These are phyloP conservation scores for Gryganskiella cystojenkinii DNA, from an alignment of 192 early-diverging fungal genomes.

Conservation along the genomic window DNA sequence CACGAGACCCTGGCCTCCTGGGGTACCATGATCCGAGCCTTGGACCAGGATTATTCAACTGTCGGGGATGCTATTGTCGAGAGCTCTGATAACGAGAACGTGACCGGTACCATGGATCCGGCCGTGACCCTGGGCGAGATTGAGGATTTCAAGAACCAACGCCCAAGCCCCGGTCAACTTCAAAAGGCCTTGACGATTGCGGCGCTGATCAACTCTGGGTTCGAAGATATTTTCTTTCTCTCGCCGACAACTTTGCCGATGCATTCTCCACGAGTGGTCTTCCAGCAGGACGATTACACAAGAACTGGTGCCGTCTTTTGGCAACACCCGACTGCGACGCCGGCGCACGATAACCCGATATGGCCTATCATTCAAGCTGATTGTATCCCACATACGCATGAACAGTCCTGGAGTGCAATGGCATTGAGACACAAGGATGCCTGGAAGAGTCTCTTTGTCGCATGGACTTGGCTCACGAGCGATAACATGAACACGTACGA, in stretches of 20 bases:
- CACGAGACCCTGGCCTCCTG: conserved; percentile 20
- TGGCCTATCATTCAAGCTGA: conserved; percentile 38
- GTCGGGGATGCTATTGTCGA: conserved; percentile 23
- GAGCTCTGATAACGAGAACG: conserved; percentile 11
- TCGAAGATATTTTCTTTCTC: conserved; percentile 46
- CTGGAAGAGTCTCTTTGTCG: conserved; percentile 47
- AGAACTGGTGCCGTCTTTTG: conserved; percentile 39
- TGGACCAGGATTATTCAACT: conserved; percentile 31
- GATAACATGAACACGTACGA: conserved; percentile 11
- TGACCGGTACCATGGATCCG: neutral
- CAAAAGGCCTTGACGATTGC: conserved; percentile 41
- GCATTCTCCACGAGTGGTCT: conserved; percentile 26
- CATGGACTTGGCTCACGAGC: conserved; percentile 44
- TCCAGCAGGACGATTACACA: conserved; percentile 28
- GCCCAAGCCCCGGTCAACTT: conserved; percentile 6
- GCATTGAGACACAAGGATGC: conserved; percentile 40
- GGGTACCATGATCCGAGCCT: conserved; percentile 20
- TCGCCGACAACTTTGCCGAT: conserved; percentile 42
- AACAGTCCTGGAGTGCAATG: conserved; percentile 42
- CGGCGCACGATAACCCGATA: conserved; percentile 38
- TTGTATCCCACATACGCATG: conserved; percentile 16
- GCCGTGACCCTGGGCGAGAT: conserved; percentile 24
- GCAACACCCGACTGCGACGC: conserved; percentile 41
- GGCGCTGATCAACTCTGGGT: conserved; percentile 49
- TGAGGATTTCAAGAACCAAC: conserved; percentile 13